These are phyloP conservation scores for Scleroderma citrinum DNA, from an alignment of 768 basidiomycete species.

Conservation along the genomic window DNA sequence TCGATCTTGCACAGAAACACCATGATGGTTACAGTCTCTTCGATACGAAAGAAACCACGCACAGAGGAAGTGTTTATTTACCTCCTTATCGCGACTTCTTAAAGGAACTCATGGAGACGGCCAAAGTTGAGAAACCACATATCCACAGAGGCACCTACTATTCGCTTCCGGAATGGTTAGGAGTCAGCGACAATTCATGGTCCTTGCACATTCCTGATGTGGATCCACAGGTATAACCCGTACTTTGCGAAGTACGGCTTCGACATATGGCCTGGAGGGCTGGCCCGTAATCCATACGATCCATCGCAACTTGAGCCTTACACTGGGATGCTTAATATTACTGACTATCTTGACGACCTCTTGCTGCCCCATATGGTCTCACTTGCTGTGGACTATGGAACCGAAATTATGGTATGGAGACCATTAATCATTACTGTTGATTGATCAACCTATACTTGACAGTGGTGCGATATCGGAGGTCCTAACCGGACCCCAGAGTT, in stretches of 20 bases:
- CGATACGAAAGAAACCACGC: constrained; percentile 48
- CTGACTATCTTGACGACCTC: constrained; percentile 47
- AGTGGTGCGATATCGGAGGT: constrained; percentile 58
- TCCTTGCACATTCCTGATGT: not conserved
- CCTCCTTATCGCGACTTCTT: constrained; percentile 49
- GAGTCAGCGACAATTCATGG: not conserved
- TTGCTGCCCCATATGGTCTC: constrained; percentile 48
- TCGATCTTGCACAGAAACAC: constrained; percentile 39
- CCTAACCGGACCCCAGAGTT: constrained; percentile 42
- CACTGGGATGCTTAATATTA: constrained; percentile 43
- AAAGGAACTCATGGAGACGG: constrained; percentile 43
- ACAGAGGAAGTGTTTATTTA: constrained; percentile 43
- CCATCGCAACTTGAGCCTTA: constrained; percentile 45
- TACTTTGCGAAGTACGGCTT: constrained; percentile 48
- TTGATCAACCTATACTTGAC: constrained; percentile 5
- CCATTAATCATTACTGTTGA: not conserved
- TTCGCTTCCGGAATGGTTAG: constrained; percentile 50
- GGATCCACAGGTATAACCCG: constrained; percentile 43
- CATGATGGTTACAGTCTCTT: constrained; percentile 57
- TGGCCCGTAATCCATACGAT: constrained; percentile 48
- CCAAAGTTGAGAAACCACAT: constrained; percentile 43
- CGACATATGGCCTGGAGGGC: constrained; percentile 45
- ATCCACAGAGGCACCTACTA: constrained; percentile 55
- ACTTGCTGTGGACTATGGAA: constrained; percentile 40
- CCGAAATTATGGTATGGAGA: constrained; percentile 47